A percentile compares a stretch with the other conserved stretches of the same genome.
Conservation (phyloP, 148 eudicot species). For the Rheum nobile region DNA sequence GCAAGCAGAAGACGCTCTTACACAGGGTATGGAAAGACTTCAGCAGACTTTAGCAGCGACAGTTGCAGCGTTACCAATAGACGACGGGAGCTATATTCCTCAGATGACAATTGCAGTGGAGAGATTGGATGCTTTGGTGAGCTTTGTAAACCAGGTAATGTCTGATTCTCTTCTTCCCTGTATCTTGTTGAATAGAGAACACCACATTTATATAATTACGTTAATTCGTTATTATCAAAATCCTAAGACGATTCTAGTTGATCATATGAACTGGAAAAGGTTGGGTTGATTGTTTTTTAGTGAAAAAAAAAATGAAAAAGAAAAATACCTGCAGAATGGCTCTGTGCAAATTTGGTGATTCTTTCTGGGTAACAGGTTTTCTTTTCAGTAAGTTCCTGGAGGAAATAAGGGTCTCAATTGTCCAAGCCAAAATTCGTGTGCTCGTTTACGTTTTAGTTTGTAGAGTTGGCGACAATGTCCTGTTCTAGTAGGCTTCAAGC, state of each 20-base stretch:
- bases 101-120: constrained; percentile 59
- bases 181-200: too few species aligned
- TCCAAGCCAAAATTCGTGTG: too few species aligned
- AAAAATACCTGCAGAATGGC: background rate
- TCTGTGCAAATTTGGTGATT: background rate
- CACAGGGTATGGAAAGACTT: constrained; percentile 90
- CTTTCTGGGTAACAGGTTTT: background rate
- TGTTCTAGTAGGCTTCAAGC: background rate
- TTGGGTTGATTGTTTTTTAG: background rate
- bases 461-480: background rate
- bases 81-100: constrained; percentile 50
- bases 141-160: constrained; percentile 85
- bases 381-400: too few species aligned
- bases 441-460: background rate
- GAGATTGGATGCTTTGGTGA: constrained; percentile 60
- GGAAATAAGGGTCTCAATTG: too few species aligned
- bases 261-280: background rate
- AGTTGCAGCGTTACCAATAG: constrained; percentile 47
- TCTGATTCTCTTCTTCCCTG: background rate
- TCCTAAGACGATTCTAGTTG: background rate
- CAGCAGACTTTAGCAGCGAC: constrained; percentile 53
- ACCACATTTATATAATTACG: too few species aligned
- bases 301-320: background rate
- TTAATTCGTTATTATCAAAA: background rate
- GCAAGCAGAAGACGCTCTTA: constrained; percentile 90